Evolutionary conservation across 305 asterid genomes (phyloP).

Genomic region (Fraxinus baroniana): DNA sequence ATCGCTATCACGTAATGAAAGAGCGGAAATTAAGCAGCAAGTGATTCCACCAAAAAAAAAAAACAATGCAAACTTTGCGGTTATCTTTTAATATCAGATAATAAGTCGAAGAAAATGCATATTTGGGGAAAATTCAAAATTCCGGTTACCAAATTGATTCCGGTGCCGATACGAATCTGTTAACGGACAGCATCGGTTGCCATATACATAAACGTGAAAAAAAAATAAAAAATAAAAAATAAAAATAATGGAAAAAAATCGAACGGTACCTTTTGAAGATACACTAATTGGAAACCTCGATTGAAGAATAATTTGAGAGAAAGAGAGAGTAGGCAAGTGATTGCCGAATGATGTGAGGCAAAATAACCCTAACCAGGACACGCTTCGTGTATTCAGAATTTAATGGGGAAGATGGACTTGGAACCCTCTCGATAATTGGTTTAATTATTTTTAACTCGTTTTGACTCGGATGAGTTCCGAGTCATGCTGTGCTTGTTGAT

Average conservation of each 20-base stretch:
- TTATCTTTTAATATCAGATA: neutral
- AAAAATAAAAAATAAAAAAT: neutral
- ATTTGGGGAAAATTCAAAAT: neutral
- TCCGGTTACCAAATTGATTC: conserved; percentile 11
- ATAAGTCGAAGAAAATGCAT: neutral
- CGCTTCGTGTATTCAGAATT: neutral
- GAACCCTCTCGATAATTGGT: neutral
- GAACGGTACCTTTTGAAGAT: conserved; percentile 18
- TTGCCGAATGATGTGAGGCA: conserved; percentile 11
- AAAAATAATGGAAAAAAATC: neutral
- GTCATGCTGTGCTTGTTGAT: neutral
- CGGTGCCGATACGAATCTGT: conserved; percentile 11
- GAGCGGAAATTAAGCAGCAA: neutral
- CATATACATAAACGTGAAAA: neutral
- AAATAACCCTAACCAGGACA: conserved; percentile 8
- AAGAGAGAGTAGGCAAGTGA: conserved; percentile 14
- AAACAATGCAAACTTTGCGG: neutral
- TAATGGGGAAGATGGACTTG: neutral
- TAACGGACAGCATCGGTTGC: conserved; percentile 22
- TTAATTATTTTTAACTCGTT: neutral
- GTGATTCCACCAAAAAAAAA: neutral
- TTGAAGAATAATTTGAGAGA: conserved; percentile 29
- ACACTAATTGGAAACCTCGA: conserved; percentile 30
- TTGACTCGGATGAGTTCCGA: conserved; percentile 12
- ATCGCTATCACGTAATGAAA: conserved; percentile 4